These are phyloP conservation scores for Trichophyton schoenleinii DNA, from an alignment of 2,329 filamentous ascomycete species.

Conservation along the genomic window DNA sequence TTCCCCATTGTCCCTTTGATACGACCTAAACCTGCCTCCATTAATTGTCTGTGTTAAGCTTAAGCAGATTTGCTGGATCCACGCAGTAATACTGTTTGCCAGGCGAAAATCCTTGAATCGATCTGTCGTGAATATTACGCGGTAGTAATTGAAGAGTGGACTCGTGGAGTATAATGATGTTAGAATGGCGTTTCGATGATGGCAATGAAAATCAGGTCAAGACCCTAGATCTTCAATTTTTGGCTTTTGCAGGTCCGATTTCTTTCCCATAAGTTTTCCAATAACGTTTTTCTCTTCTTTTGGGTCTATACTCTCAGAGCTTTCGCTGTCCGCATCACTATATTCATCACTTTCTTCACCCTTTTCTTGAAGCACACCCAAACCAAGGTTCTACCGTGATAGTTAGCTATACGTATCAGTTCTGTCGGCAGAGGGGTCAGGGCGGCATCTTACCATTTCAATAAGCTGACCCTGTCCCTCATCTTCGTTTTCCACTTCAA, in stretches of 20 bases:
- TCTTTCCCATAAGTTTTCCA: constrained; percentile 27
- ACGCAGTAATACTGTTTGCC: too few species aligned
- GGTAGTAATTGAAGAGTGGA: background rate
- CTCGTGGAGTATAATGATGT: background rate
- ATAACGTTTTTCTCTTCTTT: constrained; percentile 21
- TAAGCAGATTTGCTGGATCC: background rate
- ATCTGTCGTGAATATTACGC: background rate
- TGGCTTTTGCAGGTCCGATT: constrained; percentile 22
- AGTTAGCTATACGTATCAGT: constrained; percentile 6
- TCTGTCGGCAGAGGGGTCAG: background rate
- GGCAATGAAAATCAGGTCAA: background rate
- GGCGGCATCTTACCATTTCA: constrained; percentile 12
- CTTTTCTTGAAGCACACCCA: constrained; percentile 34
- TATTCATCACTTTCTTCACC: constrained; percentile 13
- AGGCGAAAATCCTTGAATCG: too few species aligned
- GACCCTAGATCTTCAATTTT: constrained; percentile 26
- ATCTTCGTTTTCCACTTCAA: constrained; percentile 9
- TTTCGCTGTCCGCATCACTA: constrained; percentile 7
- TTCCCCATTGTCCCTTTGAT: background rate
- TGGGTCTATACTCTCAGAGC: constrained; percentile 6
- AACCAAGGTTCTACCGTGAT: constrained; percentile 27
- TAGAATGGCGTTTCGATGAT: background rate
- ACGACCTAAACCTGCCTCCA: too few species aligned
- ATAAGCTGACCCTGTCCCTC: constrained; percentile 11
- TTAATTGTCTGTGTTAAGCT: background rate